Percentiles rank a stretch among this genome's conserved stretches.
phyloP scores from a whole-genome alignment of 202 grass and related monocot genomes.

The Zoysia matrella region DNA sequence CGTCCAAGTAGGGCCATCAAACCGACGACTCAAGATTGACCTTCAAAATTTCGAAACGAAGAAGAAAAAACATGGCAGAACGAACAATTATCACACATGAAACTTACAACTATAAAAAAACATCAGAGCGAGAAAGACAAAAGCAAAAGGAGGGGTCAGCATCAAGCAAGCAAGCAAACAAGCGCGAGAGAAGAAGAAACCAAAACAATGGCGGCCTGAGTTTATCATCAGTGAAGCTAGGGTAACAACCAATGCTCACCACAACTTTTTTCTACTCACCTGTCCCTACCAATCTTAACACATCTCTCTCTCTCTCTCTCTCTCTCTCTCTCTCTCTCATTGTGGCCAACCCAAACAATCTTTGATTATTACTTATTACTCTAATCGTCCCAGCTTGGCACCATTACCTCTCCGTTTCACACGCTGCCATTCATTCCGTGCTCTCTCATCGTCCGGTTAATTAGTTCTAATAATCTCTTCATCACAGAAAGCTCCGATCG shows the following conservation, averaged over 20 bases:
- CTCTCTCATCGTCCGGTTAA: background rate
- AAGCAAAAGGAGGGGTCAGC: background rate
- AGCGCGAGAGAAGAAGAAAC: background rate
- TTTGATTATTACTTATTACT: background rate
- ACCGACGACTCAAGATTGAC: too few relatives aligned
- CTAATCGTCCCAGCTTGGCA: background rate
- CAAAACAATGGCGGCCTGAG: constrained; percentile 15
- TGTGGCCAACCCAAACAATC: background rate
- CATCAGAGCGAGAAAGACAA: too few relatives aligned
- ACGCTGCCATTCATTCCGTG: constrained; percentile 16
- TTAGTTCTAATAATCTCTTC: background rate
- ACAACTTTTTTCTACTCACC: constrained; percentile 9
- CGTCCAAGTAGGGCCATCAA: too few relatives aligned
- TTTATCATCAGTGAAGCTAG: background rate
- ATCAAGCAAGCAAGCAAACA: background rate
- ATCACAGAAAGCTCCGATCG: too few relatives aligned
- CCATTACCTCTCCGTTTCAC: background rate
- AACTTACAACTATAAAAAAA: too few relatives aligned
- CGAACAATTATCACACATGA: too few relatives aligned
- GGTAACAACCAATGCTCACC: background rate
- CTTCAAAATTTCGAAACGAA: too few relatives aligned
- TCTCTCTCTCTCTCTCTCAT: too few relatives aligned
- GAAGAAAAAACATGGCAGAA: too few relatives aligned
- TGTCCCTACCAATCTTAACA: background rate
- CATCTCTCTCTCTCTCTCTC: background rate